Percentiles rank a stretch among this genome's conserved stretches.
phyloP scores from a whole-genome alignment of 257 asterid genomes.

The Solanum ossicruentum region DNA sequence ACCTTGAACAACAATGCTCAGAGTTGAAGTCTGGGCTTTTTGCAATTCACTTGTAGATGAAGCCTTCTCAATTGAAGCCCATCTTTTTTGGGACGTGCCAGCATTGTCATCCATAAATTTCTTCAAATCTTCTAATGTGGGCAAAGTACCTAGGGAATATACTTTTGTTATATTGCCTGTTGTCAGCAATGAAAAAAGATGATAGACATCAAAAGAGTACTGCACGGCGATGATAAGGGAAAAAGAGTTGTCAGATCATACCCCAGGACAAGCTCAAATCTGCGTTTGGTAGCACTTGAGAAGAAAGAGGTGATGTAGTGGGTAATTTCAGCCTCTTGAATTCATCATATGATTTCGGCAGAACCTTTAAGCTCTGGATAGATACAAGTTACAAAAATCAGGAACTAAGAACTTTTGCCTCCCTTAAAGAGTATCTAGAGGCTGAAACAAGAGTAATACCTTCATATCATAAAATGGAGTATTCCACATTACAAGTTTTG shows the following conservation, averaged over 20 bases:
- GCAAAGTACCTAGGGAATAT: conserved; percentile 43
- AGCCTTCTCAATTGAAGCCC: conserved; percentile 23
- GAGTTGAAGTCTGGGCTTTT: conserved; percentile 20
- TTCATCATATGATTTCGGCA: conserved; percentile 51
- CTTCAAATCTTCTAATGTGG: conserved; percentile 48
- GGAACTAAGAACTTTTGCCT: not conserved
- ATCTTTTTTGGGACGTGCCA: conserved; percentile 19
- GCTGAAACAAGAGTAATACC: conserved; percentile 21
- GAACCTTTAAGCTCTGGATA: conserved; percentile 39
- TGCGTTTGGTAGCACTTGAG: conserved; percentile 31
- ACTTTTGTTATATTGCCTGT: not conserved
- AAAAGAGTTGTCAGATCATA: conserved; percentile 8
- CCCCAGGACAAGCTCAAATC: conserved; percentile 52
- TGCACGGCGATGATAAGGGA: not conserved
- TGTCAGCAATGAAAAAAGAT: not conserved
- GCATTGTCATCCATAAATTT: conserved; percentile 20
- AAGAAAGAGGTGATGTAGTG: conserved; percentile 26
- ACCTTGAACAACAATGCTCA: not conserved
- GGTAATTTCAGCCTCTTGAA: conserved; percentile 50
- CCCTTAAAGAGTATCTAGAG: not conserved
- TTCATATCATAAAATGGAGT: conserved; percentile 52
- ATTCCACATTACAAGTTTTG: conserved; percentile 47
- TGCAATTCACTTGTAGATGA: conserved; percentile 31
- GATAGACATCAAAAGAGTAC: not conserved
- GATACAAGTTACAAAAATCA: not conserved